These are phyloP conservation scores for Paraphoma chrysanthemicola DNA, from an alignment of 2,329 filamentous ascomycete species.

Conservation along the genomic window DNA sequence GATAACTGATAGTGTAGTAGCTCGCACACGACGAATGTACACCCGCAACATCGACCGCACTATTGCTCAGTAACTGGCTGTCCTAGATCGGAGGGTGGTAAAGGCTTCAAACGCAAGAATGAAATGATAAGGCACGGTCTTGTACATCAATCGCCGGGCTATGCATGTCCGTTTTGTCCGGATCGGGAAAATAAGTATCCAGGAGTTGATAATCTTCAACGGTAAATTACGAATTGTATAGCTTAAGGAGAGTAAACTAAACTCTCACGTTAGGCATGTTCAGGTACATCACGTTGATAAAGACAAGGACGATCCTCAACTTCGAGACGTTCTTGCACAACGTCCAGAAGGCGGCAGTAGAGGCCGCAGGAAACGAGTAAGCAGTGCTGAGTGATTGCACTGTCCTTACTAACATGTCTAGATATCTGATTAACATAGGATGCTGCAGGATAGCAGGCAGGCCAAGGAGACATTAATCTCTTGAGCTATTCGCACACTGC, in stretches of 20 bases:
- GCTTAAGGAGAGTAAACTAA: neutral
- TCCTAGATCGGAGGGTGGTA: slow-evolving; percentile 65
- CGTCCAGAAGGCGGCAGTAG: slow-evolving; percentile 83
- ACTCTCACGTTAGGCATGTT: slow-evolving; percentile 71
- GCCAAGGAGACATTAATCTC: too few relatives aligned
- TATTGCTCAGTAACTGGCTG: slow-evolving; percentile 68
- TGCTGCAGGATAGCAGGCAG: too few relatives aligned
- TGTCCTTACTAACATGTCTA: neutral
- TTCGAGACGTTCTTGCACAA: slow-evolving; percentile 86
- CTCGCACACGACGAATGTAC: slow-evolving; percentile 76
- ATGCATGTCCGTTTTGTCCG: slow-evolving; percentile 94
- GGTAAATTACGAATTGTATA: slow-evolving; percentile 62
- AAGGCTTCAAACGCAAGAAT: slow-evolving; percentile 73
- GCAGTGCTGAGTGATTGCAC: slow-evolving; percentile 6
- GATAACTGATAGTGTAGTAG: slow-evolving; percentile 33
- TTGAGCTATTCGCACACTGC: too few relatives aligned
- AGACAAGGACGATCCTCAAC: slow-evolving; percentile 80
- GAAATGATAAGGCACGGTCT: slow-evolving; percentile 79
- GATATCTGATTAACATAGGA: neutral
- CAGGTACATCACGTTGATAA: slow-evolving; percentile 90
- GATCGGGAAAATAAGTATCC: slow-evolving; percentile 95
- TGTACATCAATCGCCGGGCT: slow-evolving; percentile 92
- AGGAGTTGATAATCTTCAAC: slow-evolving; percentile 91
- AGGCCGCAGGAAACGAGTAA: slow-evolving; percentile 74
- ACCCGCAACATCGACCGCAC: slow-evolving; percentile 68